A percentile compares a stretch with the other conserved stretches of the same genome.
Conservation (phyloP, 208 protist species). For the Sergeia podlipaevii region DNA sequence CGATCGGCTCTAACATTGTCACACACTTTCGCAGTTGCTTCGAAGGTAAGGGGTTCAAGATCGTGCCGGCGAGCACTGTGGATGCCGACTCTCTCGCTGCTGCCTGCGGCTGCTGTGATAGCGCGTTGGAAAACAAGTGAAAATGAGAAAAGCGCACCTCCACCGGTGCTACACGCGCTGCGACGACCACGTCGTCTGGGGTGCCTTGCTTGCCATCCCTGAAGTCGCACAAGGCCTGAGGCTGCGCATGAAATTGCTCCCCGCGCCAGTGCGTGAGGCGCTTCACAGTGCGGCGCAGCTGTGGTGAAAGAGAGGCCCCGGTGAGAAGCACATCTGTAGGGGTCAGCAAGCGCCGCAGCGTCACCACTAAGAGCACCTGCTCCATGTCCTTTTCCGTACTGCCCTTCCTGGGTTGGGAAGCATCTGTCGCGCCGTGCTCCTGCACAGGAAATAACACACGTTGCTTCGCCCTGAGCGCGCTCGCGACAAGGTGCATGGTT, state of each 20-base stretch:
- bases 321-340: conserved; percentile 56
- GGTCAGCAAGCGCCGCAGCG: conserved; percentile 44
- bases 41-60: no score
- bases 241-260: not conserved
- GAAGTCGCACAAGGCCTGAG: not conserved
- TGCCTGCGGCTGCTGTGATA: no score
- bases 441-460: not conserved
- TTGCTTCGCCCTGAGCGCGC: conserved; percentile 6
- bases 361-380: conserved; percentile 66
- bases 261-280: conserved; percentile 29
- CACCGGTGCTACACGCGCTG: conserved; percentile 25
- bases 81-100: no score
- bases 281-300: conserved; percentile 35
- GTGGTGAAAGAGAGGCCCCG: conserved; percentile 47
- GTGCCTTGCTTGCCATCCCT: not conserved
- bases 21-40: no score
- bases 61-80: no score
- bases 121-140: no score
- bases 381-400: no score
- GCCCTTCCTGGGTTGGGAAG: not conserved
- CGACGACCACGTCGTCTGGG: conserved; percentile 17
- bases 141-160: no score
- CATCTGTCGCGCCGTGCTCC: not conserved
- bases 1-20: no score
- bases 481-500: conserved; percentile 23